These are phyloP conservation scores for Albophoma yamanashiensis DNA, from an alignment of 2,329 filamentous ascomycete species.

Conservation along the genomic window DNA sequence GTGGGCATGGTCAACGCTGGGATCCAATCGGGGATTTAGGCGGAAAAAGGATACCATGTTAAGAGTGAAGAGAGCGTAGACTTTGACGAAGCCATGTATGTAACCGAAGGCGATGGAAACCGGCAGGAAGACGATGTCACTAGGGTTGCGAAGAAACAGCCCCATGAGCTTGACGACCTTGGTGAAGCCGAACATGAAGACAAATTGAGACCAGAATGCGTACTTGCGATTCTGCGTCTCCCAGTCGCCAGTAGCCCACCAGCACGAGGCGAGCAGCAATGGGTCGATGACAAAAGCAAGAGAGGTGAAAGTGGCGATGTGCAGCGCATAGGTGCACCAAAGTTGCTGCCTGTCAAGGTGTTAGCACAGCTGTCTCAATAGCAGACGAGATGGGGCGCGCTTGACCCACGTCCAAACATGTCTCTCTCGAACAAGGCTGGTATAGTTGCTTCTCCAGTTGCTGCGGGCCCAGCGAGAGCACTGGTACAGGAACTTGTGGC, in stretches of 20 bases:
- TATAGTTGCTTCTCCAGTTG: slow-evolving; percentile 96
- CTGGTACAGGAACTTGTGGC: slow-evolving; percentile 81
- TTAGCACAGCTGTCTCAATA: background rate
- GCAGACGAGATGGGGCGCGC: background rate
- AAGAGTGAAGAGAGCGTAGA: slow-evolving; percentile 75
- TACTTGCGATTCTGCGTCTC: slow-evolving; percentile 37
- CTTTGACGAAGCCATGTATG: slow-evolving; percentile 85
- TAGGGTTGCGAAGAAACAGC: slow-evolving; percentile 74
- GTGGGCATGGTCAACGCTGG: slow-evolving; percentile 1
- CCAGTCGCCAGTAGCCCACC: slow-evolving; percentile 57
- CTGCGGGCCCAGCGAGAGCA: slow-evolving; percentile 92
- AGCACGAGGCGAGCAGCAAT: slow-evolving; percentile 57
- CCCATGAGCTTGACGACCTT: slow-evolving; percentile 88
- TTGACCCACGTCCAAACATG: slow-evolving; percentile 65
- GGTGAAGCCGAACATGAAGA: slow-evolving; percentile 72
- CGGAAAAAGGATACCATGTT: slow-evolving; percentile 57
- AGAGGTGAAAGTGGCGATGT: slow-evolving; percentile 86
- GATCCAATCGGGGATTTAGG: background rate
- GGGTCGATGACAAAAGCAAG: slow-evolving; percentile 73
- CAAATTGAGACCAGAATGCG: slow-evolving; percentile 50
- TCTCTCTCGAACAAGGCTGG: slow-evolving; percentile 73
- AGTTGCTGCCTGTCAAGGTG: slow-evolving; percentile 60
- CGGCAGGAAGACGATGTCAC: slow-evolving; percentile 68
- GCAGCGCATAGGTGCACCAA: slow-evolving; percentile 89
- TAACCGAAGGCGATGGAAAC: slow-evolving; percentile 88